These are phyloP conservation scores for Proliferodiscus dingleyae DNA, from an alignment of 2,329 filamentous ascomycete genomes.

Conservation along the genomic window DNA sequence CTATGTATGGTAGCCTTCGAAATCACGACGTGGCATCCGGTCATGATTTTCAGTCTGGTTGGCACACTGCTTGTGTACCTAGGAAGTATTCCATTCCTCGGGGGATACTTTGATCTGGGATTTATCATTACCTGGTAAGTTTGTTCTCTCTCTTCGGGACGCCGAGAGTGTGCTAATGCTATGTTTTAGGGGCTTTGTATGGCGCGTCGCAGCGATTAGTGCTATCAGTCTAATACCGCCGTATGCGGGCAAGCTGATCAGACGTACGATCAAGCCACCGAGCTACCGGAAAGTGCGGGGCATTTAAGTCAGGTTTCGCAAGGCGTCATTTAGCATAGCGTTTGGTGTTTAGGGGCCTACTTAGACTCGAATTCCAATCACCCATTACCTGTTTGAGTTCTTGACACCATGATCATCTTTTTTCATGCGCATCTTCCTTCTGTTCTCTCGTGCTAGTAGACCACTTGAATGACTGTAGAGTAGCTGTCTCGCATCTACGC, in stretches of 20 bases:
- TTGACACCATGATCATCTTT: too few relatives aligned
- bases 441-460: too few relatives aligned
- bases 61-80: constrained; percentile 80
- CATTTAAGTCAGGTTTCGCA: too few relatives aligned
- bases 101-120: constrained; percentile 79
- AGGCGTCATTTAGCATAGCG: constrained; percentile 9
- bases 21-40: constrained; percentile 92
- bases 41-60: constrained; percentile 81
- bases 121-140: constrained; percentile 68
- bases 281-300: constrained; percentile 91
- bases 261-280: constrained; percentile 80
- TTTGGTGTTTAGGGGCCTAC: too few relatives aligned
- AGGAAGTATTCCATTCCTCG: constrained; percentile 78
- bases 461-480: too few relatives aligned
- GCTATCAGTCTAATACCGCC: constrained; percentile 80
- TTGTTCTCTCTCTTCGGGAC: too few relatives aligned
- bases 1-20: constrained; percentile 95
- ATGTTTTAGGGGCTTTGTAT: constrained; percentile 67
- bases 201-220: constrained; percentile 77
- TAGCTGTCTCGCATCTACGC: too few relatives aligned
- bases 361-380: too few relatives aligned
- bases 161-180: constrained; percentile 1
- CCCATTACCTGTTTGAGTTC: too few relatives aligned
- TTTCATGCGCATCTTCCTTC: too few relatives aligned
- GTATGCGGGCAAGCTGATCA: constrained; percentile 80